Evolutionary conservation across 2,329 filamentous ascomycete genomes (phyloP).

Genomic region (Aspergillus amoenus): DNA sequence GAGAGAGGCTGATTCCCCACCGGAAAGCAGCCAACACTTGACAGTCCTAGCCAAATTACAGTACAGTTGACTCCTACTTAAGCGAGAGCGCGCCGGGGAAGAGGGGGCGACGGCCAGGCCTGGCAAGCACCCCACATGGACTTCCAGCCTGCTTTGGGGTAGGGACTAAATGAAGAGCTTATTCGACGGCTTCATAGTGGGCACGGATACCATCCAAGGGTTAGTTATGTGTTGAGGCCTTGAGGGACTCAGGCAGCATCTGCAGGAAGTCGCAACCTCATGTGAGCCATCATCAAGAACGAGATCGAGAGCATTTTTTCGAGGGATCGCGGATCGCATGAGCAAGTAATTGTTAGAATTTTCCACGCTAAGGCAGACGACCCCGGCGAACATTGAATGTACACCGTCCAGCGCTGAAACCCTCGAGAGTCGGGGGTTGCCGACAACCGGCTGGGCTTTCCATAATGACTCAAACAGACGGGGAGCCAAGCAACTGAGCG

Average conservation of each 20-base stretch:
- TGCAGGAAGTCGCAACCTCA: background rate
- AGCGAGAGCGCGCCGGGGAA: background rate
- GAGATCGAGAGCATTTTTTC: background rate
- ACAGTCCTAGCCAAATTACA: background rate
- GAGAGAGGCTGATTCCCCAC: constrained; percentile 3
- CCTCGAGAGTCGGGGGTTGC: constrained; percentile 6
- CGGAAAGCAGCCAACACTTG: background rate
- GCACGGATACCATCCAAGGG: background rate
- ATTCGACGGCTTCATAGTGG: constrained; percentile 1
- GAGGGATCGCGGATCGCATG: background rate
- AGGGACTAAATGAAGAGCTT: background rate
- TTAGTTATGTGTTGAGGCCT: background rate
- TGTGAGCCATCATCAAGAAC: background rate
- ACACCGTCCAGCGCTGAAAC: background rate
- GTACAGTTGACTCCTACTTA: background rate
- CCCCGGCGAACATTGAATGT: background rate
- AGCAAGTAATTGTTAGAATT: background rate
- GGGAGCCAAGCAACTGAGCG: constrained; percentile 2
- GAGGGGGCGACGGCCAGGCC: background rate
- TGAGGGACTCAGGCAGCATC: background rate
- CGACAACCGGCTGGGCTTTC: constrained; percentile 9
- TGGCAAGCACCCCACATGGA: background rate
- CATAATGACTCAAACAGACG: background rate
- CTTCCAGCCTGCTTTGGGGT: constrained; percentile 2
- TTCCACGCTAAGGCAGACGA: constrained; percentile 1